Conservation (phyloP, 768 basidiomycete genomes). For the Leccinum obscurum region DNA sequence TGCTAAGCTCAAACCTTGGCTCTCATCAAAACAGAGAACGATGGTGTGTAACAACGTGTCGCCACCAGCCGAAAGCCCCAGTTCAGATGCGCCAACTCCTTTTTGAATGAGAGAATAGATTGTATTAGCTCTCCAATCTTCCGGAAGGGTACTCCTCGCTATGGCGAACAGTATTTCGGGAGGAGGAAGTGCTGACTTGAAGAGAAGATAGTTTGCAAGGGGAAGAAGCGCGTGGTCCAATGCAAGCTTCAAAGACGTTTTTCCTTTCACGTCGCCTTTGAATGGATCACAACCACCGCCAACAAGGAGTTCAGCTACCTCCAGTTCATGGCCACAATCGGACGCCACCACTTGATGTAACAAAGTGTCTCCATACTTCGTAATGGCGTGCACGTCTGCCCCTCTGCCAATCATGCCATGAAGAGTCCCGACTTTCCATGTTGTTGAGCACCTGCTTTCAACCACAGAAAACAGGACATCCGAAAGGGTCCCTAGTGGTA, state of each 20-base stretch:
- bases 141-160: background rate
- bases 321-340: background rate
- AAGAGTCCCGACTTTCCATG: background rate
- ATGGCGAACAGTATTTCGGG: background rate
- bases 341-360: background rate
- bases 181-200: background rate
- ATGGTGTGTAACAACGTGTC: background rate
- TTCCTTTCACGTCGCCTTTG: background rate
- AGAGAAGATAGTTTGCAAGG: background rate
- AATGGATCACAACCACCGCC: slow-evolving; percentile 10
- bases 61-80: background rate
- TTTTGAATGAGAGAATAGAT: background rate
- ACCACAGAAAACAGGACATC: background rate
- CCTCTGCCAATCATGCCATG: background rate
- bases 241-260: slow-evolving; percentile 11
- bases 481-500: background rate
- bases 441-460: background rate
- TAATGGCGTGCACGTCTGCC: background rate
- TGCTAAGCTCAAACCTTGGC: background rate
- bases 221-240: background rate
- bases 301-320: slow-evolving; percentile 2
- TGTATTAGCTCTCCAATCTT: background rate
- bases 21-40: background rate
- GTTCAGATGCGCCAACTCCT: background rate
- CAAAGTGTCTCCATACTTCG: background rate